Evolutionary conservation across 148 eudicot genomes (phyloP), one percentile per base, ranked within the genome.

Genomic region (Vaccinium myrtillus): DNA sequence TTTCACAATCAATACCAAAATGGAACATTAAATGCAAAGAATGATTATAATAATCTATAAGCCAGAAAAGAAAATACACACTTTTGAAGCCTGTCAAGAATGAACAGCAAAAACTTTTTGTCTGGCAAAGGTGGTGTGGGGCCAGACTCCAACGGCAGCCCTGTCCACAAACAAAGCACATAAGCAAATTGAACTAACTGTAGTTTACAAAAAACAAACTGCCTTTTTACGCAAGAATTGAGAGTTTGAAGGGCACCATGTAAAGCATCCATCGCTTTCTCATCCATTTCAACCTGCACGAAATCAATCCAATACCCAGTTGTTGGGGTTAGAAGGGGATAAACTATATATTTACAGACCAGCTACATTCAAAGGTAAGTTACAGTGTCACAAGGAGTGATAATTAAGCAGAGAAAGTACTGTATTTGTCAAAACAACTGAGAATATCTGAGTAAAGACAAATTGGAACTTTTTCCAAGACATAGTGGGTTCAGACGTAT

Each of bases 81-180:
- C 99, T 94, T 94, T 92, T 94, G 99, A 84, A 94, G 98, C 87
- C 93, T 96, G 87, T 96, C 99, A 90, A 96, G 93, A 73, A 96
- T 90, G 91, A 91, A 91, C 10, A 94, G 80, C 90, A 96, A 89
- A 90, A 93, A 89, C 93, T 91, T 94, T 94, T 92, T 94, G 84
- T 96, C 94, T 86, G 97, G 99, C 94, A 96, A 91, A 89, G 91
- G 89, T 55, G 91, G 84, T 70, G 95, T 91, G 98, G 99, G 99
- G 30, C 95, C 98, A 81, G 83, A 84, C 82, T 78, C 91, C 87
- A 88, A 49, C 81, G 78, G 89, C 81, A 94, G 85, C 91, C 91
- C 98, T 94, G 92, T 88, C 90, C 92, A 81, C 82, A 88, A 61
- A 87, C 83, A 83, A 84, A 86, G 58, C n/a, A 87, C 58, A 77